Percentiles rank a stretch among this genome's conserved stretches.
Conservation (phyloP, 148 eudicot species). For the Mesembryanthemum crystallinum region DNA sequence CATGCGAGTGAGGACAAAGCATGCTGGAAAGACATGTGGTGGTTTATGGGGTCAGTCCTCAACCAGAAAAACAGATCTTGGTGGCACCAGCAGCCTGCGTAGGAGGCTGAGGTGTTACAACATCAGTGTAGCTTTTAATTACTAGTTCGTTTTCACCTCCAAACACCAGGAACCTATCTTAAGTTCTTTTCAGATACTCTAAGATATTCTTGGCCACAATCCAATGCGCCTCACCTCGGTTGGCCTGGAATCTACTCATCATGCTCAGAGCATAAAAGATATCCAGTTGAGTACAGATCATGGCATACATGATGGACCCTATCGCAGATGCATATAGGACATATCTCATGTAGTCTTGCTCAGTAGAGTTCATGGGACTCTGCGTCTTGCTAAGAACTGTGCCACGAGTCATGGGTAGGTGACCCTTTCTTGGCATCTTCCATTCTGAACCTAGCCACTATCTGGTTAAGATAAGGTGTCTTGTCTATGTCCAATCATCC, state of each 20-base stretch:
- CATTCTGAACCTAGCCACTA: too few species aligned
- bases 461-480: not conserved
- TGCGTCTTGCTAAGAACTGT: not conserved
- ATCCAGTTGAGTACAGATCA: slow-evolving; percentile 9
- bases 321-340: too few species aligned
- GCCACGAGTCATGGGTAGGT: not conserved
- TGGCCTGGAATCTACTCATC: slow-evolving; percentile 15
- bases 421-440: too few species aligned
- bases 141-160: slow-evolving; percentile 8
- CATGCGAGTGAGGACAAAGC: too few species aligned
- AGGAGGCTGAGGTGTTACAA: too few species aligned
- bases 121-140: slow-evolving; percentile 23
- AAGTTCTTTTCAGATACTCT: slow-evolving; percentile 23
- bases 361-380: not conserved
- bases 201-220: slow-evolving; percentile 12
- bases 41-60: too few species aligned
- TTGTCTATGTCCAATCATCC: slow-evolving; percentile 8
- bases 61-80: too few species aligned
- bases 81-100: too few species aligned
- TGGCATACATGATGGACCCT: too few species aligned
- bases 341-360: too few species aligned
- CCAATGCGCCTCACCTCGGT: slow-evolving; percentile 18
- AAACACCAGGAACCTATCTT: slow-evolving; percentile 3
- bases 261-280: slow-evolving; percentile 24
- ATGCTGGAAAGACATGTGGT: too few species aligned